phyloP scores from a whole-genome alignment of 2,329 filamentous ascomycete species.

The Aureobasidium musti region DNA sequence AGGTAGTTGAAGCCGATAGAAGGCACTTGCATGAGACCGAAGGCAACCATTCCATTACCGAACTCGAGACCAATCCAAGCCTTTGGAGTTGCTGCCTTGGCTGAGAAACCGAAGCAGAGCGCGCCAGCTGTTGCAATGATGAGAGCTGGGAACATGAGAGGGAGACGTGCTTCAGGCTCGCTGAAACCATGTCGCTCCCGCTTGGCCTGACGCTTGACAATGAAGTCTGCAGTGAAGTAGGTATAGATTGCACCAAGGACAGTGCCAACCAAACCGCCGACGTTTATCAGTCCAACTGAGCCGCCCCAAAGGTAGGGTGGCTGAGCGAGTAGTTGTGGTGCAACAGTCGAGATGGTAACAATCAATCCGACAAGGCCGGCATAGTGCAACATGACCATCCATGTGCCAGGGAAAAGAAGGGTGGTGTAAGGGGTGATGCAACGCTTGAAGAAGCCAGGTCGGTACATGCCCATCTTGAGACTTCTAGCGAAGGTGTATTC shows the following conservation, averaged over 20 bases:
- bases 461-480: constrained; percentile 43
- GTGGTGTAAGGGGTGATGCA: constrained; percentile 45
- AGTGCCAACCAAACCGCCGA: constrained; percentile 45
- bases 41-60: constrained; percentile 46
- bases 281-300: constrained; percentile 44
- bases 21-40: constrained; percentile 47
- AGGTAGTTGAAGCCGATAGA: constrained; percentile 49
- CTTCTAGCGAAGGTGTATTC: constrained; percentile 42
- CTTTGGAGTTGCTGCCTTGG: constrained; percentile 41
- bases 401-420: constrained; percentile 46
- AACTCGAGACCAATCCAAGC: constrained; percentile 47
- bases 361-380: constrained; percentile 47
- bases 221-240: constrained; percentile 44
- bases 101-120: constrained; percentile 46
- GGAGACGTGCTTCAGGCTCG: constrained; percentile 46
- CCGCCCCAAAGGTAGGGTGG: constrained; percentile 49
- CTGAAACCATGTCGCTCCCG: constrained; percentile 43
- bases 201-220: constrained; percentile 43
- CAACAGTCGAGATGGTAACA: constrained; percentile 45
- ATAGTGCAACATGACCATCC: constrained; percentile 48
- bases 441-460: constrained; percentile 40
- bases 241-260: constrained; percentile 43
- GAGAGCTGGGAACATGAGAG: constrained; percentile 45
- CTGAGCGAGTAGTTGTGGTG: constrained; percentile 42
- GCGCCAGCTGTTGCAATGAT: constrained; percentile 45